Evolutionary conservation across 192 early-diverging fungal species (phyloP).

Genomic region (Radiomyces spectabilis): DNA sequence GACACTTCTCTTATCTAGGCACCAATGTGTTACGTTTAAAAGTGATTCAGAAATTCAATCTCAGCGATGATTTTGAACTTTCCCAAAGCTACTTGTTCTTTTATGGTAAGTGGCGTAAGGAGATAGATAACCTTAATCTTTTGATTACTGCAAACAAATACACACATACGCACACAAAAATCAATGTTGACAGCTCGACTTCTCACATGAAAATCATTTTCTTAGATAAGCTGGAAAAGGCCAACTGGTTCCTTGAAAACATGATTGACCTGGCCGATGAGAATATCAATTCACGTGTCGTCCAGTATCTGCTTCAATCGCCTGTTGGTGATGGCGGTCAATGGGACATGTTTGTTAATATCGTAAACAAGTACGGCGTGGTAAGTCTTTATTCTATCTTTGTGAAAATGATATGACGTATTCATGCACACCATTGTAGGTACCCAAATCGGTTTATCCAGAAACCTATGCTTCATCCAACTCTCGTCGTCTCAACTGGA

Average conservation of each 20-base stretch:
- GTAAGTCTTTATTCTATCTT: too few species aligned
- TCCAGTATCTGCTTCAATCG: conserved; percentile 59
- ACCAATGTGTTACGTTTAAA: conserved; percentile 60
- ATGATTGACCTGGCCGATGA: conserved; percentile 57
- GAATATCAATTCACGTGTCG: conserved; percentile 55
- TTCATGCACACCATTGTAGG: too few species aligned
- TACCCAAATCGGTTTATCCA: conserved; percentile 57
- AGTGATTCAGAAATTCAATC: conserved; percentile 52
- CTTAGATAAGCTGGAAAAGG: conserved; percentile 76
- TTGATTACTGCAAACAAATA: too few species aligned
- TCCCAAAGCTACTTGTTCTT: conserved; percentile 66
- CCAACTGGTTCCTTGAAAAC: conserved; percentile 76
- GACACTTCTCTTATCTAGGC: not conserved
- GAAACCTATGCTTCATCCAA: conserved; percentile 59
- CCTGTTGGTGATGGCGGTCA: conserved; percentile 71
- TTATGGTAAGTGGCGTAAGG: conserved; percentile 13
- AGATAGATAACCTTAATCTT: too few species aligned
- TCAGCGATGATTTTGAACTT: conserved; percentile 68
- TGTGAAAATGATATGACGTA: too few species aligned
- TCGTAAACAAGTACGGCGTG: conserved; percentile 70
- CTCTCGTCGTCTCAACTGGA: conserved; percentile 47
- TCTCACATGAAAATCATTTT: too few species aligned
- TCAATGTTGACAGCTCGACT: too few species aligned
- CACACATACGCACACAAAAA: too few species aligned
- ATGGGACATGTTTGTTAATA: conserved; percentile 74